Evolutionary conservation across 2,329 filamentous ascomycete genomes (phyloP).

Genomic region (Gnomoniopsis smithogilvyi): DNA sequence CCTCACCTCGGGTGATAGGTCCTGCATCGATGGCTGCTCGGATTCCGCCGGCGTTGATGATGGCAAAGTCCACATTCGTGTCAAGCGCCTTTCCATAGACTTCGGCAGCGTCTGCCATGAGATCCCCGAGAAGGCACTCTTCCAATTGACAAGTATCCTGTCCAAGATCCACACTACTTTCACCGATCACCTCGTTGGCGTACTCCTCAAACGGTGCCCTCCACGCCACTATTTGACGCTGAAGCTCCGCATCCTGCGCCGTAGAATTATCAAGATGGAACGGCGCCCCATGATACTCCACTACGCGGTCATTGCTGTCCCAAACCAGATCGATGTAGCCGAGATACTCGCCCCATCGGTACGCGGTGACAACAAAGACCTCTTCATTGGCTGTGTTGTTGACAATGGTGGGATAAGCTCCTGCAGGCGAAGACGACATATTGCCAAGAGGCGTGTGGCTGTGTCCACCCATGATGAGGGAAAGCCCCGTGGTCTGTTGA

Average conservation of each 20-base stretch:
- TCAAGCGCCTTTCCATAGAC: constrained; percentile 43
- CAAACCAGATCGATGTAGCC: constrained; percentile 67
- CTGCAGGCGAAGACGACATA: constrained; percentile 50
- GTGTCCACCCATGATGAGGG: constrained; percentile 66
- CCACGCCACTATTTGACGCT: constrained; percentile 58
- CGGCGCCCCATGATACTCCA: constrained; percentile 61
- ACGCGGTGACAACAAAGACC: constrained; percentile 66
- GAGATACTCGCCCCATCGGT: constrained; percentile 66
- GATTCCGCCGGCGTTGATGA: constrained; percentile 63
- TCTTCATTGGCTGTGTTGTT: constrained; percentile 60
- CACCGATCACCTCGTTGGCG: constrained; percentile 54
- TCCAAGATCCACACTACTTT: constrained; percentile 52
- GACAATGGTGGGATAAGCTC: constrained; percentile 62
- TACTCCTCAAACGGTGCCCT: constrained; percentile 59
- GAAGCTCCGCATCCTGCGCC: constrained; percentile 51
- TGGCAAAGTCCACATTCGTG: constrained; percentile 48
- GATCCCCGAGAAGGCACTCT: constrained; percentile 57
- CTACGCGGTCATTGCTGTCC: constrained; percentile 55
- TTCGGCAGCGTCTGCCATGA: constrained; percentile 58
- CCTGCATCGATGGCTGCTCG: constrained; percentile 61
- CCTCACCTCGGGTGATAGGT: constrained; percentile 59
- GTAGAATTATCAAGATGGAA: constrained; percentile 63
- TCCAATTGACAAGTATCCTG: constrained; percentile 54
- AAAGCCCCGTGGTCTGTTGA: constrained; percentile 56
- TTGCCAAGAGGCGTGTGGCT: constrained; percentile 58